These are phyloP conservation scores for Lunularia cruciata DNA, from an alignment of 225 moss, liverwort and hornwort genomes.

Conservation along the genomic window DNA sequence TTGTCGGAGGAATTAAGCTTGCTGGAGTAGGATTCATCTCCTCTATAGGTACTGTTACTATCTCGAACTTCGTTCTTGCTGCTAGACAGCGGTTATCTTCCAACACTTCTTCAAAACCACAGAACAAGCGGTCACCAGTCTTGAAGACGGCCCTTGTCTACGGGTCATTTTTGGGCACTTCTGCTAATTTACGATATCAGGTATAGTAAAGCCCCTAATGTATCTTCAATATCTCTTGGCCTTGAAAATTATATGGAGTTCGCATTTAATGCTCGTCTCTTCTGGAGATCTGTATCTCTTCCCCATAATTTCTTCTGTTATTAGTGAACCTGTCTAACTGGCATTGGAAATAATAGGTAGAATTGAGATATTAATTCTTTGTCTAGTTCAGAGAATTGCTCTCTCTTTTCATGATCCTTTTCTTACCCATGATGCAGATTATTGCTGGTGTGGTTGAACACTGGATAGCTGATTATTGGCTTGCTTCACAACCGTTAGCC, in stretches of 20 bases:
- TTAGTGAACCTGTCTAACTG: no score
- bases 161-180: conserved; percentile 69
- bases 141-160: conserved; percentile 83
- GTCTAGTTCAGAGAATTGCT: no score
- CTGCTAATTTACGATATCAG: conserved; percentile 94
- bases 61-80: conserved; percentile 56
- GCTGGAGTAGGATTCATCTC: conserved; percentile 85
- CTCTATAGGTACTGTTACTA: conserved; percentile 66
- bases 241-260: no score
- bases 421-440: conserved; percentile 40
- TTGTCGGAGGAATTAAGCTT: conserved; percentile 86
- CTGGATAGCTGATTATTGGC: conserved; percentile 88
- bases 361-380: no score
- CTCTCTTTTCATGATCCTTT: no score
- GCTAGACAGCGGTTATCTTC: conserved; percentile 50
- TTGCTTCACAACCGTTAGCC: conserved; percentile 78
- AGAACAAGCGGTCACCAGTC: conserved; percentile 71
- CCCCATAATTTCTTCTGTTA: no score
- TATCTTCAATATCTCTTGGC: no score
- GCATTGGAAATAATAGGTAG: no score
- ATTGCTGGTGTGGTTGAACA: conserved; percentile 93
- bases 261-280: no score
- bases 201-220: conserved; percentile 25
- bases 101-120: conserved; percentile 34
- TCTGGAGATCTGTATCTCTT: no score